A percentile compares a stretch with the other conserved stretches of the same genome.
Evolutionary conservation across 345 rosid species (phyloP).

Genomic region (Brassica carinata): DNA sequence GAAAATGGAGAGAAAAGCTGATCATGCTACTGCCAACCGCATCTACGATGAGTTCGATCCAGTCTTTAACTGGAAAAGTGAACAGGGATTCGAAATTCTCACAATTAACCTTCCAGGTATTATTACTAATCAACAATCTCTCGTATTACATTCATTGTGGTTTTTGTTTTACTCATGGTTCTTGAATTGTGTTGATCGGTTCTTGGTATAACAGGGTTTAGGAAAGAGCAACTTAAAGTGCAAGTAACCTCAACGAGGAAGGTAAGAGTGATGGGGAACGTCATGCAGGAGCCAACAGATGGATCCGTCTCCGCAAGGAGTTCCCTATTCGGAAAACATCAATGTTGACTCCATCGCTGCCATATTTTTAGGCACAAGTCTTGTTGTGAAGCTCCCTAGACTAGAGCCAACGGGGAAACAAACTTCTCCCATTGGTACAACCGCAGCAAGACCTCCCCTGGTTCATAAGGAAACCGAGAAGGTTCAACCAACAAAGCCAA

Average conservation of each 20-base stretch:
- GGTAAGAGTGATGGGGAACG: constrained; percentile 42
- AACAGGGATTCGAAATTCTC: constrained; percentile 39
- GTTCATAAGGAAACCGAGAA: constrained; percentile 16
- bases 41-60: constrained; percentile 45
- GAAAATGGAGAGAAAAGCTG: constrained; percentile 32
- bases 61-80: constrained; percentile 35
- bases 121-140: constrained; percentile 8
- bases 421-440: constrained; percentile 1
- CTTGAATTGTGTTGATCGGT: neutral
- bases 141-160: neutral
- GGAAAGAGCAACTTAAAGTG: constrained; percentile 47
- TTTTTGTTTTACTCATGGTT: neutral
- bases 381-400: constrained; percentile 39
- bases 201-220: constrained; percentile 40
- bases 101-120: constrained; percentile 43
- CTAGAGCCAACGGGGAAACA: constrained; percentile 22
- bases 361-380: constrained; percentile 42
- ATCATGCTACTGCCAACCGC: constrained; percentile 21
- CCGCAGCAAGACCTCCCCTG: constrained; percentile 11
- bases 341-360: constrained; percentile 35
- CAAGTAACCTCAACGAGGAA: constrained; percentile 43
- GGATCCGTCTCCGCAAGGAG: constrained; percentile 41
- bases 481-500: neutral
- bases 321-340: constrained; percentile 28
- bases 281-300: constrained; percentile 38